Base-by-base conservation (phyloP, 192 early-diverging fungal species). In the Podila minutissima region DNA sequence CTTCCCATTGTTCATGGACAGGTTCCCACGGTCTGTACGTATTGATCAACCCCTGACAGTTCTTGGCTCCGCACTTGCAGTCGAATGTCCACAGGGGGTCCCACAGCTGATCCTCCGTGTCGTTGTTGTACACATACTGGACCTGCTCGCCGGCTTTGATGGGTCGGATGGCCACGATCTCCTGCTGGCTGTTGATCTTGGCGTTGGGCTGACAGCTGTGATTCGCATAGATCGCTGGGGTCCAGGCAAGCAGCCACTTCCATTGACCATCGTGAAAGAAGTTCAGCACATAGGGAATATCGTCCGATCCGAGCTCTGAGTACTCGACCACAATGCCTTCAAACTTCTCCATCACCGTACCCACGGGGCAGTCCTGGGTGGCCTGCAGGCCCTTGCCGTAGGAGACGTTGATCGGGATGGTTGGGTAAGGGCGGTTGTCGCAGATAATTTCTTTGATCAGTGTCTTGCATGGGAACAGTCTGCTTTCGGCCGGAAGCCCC, bases 61-160 rank as follows among this genome's bases (percentile, higher is more conserved):
- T 69, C 38, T 58, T 59, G 22, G 67, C 67, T 1, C 57, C 67
- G 20, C 67, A 69, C 41, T 69, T 37, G 58, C 67, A 69, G 11
- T 69, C 37, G 38, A 69, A 69, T 19, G 67, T 69, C 67, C 67
- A 69, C 24, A 69, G 5, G 8, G 67, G 67, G 20, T 69, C 67
- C 67, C 67, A 69, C 33, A 59, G 59, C 4, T 69, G 35, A 1
- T 69, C 57, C 10, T 26, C 58, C 8, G 57, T 69, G 1, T 37
- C 67, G 9, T 26, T 35, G 38, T 69, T 69, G 28, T 69, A 69
- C 2, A 69, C 0, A 60, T n/a, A 69, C 13, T 2, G 5, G 11
- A 69, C 24, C 6, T 59, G 24, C 37, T 69, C 58, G 1, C 67
- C 67, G 19, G 35, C 58, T 28, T 69, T 69, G 24, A 69, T 41